Percentiles rank a stretch among this genome's conserved stretches.
Conservation (phyloP, 768 basidiomycete genomes). For the Holtermanniella nyarrowii region DNA sequence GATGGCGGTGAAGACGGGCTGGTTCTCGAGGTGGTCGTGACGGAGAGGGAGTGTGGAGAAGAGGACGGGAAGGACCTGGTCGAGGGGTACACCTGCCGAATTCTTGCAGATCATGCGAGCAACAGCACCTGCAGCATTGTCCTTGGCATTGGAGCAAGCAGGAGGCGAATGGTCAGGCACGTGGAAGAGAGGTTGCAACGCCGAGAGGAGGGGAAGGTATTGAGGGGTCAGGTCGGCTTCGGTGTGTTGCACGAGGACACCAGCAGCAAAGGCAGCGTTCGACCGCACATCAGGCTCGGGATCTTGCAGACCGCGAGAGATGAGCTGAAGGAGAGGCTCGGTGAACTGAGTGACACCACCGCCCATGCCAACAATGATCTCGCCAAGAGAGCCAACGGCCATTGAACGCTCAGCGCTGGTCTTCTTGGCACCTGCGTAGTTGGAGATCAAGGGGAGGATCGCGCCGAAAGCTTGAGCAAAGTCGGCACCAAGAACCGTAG, state of each 20-base stretch:
- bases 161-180: slow-evolving; percentile 55
- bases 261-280: slow-evolving; percentile 89
- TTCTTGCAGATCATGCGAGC: slow-evolving; percentile 77
- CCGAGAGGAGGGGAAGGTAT: slow-evolving; percentile 64
- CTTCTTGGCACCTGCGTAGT: slow-evolving; percentile 81
- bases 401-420: slow-evolving; percentile 86
- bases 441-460: slow-evolving; percentile 83
- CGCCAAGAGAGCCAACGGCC: slow-evolving; percentile 84
- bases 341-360: slow-evolving; percentile 73
- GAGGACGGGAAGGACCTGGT: slow-evolving; percentile 59
- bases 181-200: slow-evolving; percentile 71
- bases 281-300: slow-evolving; percentile 85
- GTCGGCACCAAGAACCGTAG: slow-evolving; percentile 70
- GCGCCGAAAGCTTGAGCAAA: slow-evolving; percentile 69
- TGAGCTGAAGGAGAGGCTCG: slow-evolving; percentile 62
- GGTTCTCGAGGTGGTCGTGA: slow-evolving; percentile 82
- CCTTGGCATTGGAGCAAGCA: slow-evolving; percentile 69
- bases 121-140: slow-evolving; percentile 94
- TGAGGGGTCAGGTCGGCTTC: slow-evolving; percentile 69
- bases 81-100: slow-evolving; percentile 66
- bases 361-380: slow-evolving; percentile 90
- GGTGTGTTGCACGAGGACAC: slow-evolving; percentile 81
- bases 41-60: slow-evolving; percentile 71
- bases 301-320: slow-evolving; percentile 72
- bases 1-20: slow-evolving; percentile 75